phyloP scores from a whole-genome alignment of 2,329 filamentous ascomycete genomes.

The Colletotrichum tropicale region DNA sequence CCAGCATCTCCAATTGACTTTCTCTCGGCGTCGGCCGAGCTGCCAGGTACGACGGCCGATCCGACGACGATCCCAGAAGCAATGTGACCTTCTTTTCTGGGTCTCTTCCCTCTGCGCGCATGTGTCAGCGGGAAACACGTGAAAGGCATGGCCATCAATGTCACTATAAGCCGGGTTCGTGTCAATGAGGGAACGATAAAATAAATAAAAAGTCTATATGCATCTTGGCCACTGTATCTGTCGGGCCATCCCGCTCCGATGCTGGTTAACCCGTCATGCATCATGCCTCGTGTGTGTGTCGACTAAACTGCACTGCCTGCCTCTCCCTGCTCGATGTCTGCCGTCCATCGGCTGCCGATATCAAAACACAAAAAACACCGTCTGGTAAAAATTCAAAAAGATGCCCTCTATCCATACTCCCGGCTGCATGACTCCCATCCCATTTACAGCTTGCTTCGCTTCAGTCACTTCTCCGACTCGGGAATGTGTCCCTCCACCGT shows the following conservation, averaged over 20 bases:
- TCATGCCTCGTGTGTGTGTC: slow-evolving; percentile 13
- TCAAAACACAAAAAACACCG: background rate
- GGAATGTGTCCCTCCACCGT: slow-evolving; percentile 59
- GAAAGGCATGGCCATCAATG: background rate
- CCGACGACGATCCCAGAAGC: background rate
- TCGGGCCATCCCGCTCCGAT: slow-evolving; percentile 10
- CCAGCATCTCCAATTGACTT: background rate
- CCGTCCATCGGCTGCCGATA: slow-evolving; percentile 2
- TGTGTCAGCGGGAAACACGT: background rate
- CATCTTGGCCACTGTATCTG: slow-evolving; percentile 11
- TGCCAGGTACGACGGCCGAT: background rate
- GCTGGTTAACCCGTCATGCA: slow-evolving; percentile 8
- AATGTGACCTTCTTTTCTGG: slow-evolving; percentile 15
- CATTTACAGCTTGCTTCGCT: background rate
- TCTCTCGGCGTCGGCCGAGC: background rate
- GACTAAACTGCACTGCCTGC: background rate
- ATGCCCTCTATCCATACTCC: slow-evolving; percentile 17
- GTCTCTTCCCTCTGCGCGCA: background rate
- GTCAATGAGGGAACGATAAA: background rate
- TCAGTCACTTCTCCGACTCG: slow-evolving; percentile 13
- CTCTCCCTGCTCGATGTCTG: background rate
- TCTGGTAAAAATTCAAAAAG: background rate
- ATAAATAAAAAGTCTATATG: slow-evolving; percentile 12
- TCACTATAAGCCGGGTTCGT: background rate
- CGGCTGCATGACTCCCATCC: slow-evolving; percentile 9